Base-by-base conservation (phyloP, 371 early-diverging fungal species). In the Apophysomyces elegans region DNA sequence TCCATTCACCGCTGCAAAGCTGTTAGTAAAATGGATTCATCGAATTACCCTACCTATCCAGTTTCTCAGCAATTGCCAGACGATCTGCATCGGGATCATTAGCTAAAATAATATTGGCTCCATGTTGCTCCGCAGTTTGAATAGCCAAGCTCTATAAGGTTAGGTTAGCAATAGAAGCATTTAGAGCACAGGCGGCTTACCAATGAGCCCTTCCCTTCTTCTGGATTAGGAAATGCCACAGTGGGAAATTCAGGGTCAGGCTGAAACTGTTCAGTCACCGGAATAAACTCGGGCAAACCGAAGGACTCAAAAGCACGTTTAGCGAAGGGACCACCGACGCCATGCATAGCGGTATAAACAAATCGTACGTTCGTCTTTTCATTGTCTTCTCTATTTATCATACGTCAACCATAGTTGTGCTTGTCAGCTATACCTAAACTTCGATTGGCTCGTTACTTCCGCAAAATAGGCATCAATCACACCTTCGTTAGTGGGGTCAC, bases 41-140 rank as follows among this genome's bases (percentile, higher is more conserved):
- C 46, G 76, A 72, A 11, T n/a, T n/a, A 5, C 60, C 65, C 47
- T 77, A 78, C 81, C 68, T 68, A 8, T 82, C 60, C 66, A 84
- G 86, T 72, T 85, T 84, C 79, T 97, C 96, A 44, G 96, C 95
- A 41, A 91, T 89, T 1, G 96, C 94, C 47, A 98, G 86, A 36
- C 98, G 88, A 76, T 98, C 98, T n/a, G 96, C 98, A 79, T 98
- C 98, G 1, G 98, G 98, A 71, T 98, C 98, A 74, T 96, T 98
- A n/a, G 98, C 97, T 38, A 98, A 73, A n/a, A 98, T 93, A 36
- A 96, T 71, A 8, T 63, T 71, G 26, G 86, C 83, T 18, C 77
- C 78, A 38, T 68, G 66, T 39, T 71, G 61, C 37, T 92, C 87
- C 0, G 97, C 98, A 21, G 86, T 77, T 56, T 84, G 71, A 61